phyloP scores from a whole-genome alignment of 305 asterid species.

The Fraxinus albicans region DNA sequence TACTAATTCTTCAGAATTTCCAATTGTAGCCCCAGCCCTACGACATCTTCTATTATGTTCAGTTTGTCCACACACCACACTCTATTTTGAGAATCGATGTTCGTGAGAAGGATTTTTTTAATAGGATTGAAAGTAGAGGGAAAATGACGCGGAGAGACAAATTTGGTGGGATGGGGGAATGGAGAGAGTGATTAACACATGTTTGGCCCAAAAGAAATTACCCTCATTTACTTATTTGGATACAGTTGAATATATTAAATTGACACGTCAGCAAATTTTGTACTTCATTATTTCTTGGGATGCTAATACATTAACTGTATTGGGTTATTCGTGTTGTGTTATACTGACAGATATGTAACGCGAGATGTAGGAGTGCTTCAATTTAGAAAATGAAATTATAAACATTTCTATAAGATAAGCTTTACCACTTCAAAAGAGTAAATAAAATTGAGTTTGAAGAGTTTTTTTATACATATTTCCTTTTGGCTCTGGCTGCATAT shows the following conservation, averaged over 20 bases:
- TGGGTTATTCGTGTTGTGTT: neutral
- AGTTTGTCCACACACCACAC: too few relatives aligned
- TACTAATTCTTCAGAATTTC: neutral
- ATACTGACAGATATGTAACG: neutral
- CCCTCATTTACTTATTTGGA: too few relatives aligned
- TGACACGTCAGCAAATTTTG: neutral
- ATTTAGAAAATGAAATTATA: neutral
- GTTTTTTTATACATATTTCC: neutral
- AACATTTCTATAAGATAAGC: neutral
- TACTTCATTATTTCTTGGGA: neutral
- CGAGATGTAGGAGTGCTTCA: neutral
- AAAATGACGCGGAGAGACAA: too few relatives aligned
- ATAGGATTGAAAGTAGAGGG: too few relatives aligned
- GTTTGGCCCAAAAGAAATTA: too few relatives aligned
- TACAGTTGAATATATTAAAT: too few relatives aligned
- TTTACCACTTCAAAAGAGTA: neutral
- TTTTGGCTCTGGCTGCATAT: neutral
- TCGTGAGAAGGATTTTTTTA: too few relatives aligned
- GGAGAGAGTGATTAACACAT: too few relatives aligned
- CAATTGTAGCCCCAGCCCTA: neutral
- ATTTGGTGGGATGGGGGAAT: too few relatives aligned
- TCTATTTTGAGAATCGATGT: too few relatives aligned
- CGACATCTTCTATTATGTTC: too few relatives aligned
- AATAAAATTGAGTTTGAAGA: neutral
- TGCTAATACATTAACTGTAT: neutral